Evolutionary conservation across 495 filamentous ascomycete genomes (phyloP).

Genomic region (Massariosphaeria phaeospora): DNA sequence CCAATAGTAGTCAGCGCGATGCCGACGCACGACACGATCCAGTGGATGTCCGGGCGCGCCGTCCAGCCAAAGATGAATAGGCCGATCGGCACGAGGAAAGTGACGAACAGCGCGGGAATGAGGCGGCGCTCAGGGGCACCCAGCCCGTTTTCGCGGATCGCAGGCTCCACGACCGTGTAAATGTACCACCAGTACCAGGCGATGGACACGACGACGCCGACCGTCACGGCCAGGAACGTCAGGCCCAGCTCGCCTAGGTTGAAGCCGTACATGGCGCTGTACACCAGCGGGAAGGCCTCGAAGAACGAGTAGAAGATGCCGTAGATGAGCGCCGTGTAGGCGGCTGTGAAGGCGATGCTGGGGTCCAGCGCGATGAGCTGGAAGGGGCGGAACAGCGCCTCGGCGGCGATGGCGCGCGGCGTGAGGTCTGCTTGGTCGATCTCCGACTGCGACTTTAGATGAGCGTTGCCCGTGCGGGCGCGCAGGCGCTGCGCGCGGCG

Average conservation of each 20-base stretch:
- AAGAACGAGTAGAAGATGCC: conserved; percentile 69
- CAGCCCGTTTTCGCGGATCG: conserved; percentile 45
- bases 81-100: conserved; percentile 52
- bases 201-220: conserved; percentile 53
- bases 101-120: conserved; percentile 52
- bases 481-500: conserved; percentile 54
- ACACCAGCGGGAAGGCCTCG: conserved; percentile 71
- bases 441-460: conserved; percentile 38
- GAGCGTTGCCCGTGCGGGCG: conserved; percentile 35
- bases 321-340: conserved; percentile 61
- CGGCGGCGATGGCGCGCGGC: conserved; percentile 46
- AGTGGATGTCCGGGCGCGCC: conserved; percentile 50
- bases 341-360: conserved; percentile 56
- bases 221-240: conserved; percentile 59
- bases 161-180: conserved; percentile 49
- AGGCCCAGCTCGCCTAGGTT: conserved; percentile 58
- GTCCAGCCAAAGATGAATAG: conserved; percentile 65
- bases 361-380: conserved; percentile 62
- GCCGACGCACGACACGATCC: conserved; percentile 60
- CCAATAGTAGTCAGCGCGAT: conserved; percentile 51
- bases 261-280: conserved; percentile 58
- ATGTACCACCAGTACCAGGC: conserved; percentile 51
- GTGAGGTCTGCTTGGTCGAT: conserved; percentile 46
- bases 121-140: conserved; percentile 51
- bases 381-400: conserved; percentile 58